phyloP scores from a whole-genome alignment of 2,329 filamentous ascomycete genomes.

The Trichoderma oligosporum region DNA sequence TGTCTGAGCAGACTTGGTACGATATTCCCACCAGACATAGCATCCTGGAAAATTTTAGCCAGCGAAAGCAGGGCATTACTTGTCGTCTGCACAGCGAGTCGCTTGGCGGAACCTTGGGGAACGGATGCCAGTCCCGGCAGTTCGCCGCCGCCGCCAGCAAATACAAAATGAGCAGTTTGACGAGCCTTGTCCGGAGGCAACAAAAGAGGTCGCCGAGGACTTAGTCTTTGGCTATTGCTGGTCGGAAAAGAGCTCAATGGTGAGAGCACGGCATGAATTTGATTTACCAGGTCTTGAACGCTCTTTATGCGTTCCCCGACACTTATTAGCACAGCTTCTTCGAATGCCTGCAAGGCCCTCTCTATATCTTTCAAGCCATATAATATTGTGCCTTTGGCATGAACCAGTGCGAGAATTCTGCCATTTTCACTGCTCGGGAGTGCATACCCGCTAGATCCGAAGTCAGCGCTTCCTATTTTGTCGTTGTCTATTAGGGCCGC shows the following conservation, averaged over 20 bases:
- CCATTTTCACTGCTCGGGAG: slow-evolving; percentile 86
- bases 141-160: slow-evolving; percentile 63
- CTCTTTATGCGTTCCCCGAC: slow-evolving; percentile 66
- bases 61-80: slow-evolving; percentile 93
- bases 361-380: slow-evolving; percentile 82
- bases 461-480: slow-evolving; percentile 26
- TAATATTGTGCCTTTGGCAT: slow-evolving; percentile 98
- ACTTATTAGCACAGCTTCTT: slow-evolving; percentile 89
- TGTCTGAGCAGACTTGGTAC: slow-evolving; percentile 54
- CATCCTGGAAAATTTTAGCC: slow-evolving; percentile 96
- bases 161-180: slow-evolving; percentile 77
- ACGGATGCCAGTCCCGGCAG: slow-evolving; percentile 76
- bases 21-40: slow-evolving; percentile 71
- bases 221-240: slow-evolving; percentile 19
- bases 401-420: slow-evolving; percentile 85
- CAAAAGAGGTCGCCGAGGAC: slow-evolving; percentile 56
- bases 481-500: slow-evolving; percentile 5
- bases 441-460: slow-evolving; percentile 61
- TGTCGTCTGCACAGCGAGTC: slow-evolving; percentile 83
- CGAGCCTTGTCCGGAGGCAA: slow-evolving; percentile 80
- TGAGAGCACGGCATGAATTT: slow-evolving; percentile 68
- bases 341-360: slow-evolving; percentile 81
- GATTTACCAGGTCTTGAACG: slow-evolving; percentile 73
- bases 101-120: slow-evolving; percentile 65
- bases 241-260: slow-evolving; percentile 23